Evolutionary conservation across 1,284 basidiomycete genomes (phyloP), one percentile per base, ranked within the genome.

Genomic region (Spongiforma sp.): DNA sequence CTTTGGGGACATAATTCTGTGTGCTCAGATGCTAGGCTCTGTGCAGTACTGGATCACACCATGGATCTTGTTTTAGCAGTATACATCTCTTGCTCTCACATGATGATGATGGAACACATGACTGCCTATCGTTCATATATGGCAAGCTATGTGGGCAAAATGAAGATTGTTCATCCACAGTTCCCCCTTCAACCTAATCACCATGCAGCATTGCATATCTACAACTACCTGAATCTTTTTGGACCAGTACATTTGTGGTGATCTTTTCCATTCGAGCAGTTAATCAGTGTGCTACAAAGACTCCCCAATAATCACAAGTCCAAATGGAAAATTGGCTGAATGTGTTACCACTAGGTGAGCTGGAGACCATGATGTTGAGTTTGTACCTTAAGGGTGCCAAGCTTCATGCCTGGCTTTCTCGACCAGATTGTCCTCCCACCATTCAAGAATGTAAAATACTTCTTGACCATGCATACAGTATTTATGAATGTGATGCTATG

Each of bases 61-160:
- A 70, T 70, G 69, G 32, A 43, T 4, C 62, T 66, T 4, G 55
- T 68, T 3, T 60, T 41, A 24, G 64, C 62, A 2, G 60, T 70
- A 1, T 48, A 60, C 2, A 57, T 70, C 7, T 60, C 66, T 28
- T 70, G 68, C n/a, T 46, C 41, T 19, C 32, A 8, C 3, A 62
- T 59, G 9, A 68, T 65, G 59, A 68, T 54, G 32, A 5, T 14
- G 26, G 26, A 14, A 6, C 14, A 15, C 14, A 41, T 39, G 4
- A 53, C 14, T 0, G 43, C 55, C 1, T 62, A 62, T n/a, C 30
- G 15, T 10, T n/a, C 11, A 12, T 36, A 17, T n/a, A 55, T 55
- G 4, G 19, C 53, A 6, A n/a, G 14, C n/a, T 55, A 55, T 55
- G 21, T 55, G 12, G 32, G 33, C 10, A 9, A 33, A 2, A 8